Evolutionary conservation across 495 filamentous ascomycete species (phyloP).

Genomic region (Neurospora tetrasperma): DNA sequence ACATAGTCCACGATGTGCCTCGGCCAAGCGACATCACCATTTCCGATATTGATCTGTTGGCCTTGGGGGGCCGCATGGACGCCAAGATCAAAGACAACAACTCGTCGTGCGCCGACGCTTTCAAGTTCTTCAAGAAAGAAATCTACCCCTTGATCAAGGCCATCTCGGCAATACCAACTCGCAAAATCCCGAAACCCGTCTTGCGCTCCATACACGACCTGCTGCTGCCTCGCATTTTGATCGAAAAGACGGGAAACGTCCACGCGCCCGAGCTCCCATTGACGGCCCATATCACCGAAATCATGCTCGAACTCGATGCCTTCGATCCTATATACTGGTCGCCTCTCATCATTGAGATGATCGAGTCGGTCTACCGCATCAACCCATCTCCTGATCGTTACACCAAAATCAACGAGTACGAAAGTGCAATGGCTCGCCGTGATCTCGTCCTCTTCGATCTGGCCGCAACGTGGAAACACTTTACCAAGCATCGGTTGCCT

Average conservation of each 20-base stretch:
- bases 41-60: not conserved
- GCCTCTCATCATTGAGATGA: conserved; percentile 22
- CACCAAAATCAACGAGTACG: conserved; percentile 12
- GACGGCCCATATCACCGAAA: conserved; percentile 29
- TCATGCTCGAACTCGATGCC: conserved; percentile 23
- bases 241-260: conserved; percentile 25
- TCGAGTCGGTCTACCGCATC: conserved; percentile 23
- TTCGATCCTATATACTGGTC: conserved; percentile 24
- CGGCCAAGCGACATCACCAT: not conserved
- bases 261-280: conserved; percentile 25
- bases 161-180: not conserved
- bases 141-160: conserved; percentile 21
- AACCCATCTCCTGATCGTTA: conserved; percentile 15
- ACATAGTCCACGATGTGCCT: conserved; percentile 12
- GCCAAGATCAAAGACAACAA: not conserved
- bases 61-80: not conserved
- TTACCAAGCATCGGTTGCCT: conserved; percentile 21
- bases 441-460: conserved; percentile 30
- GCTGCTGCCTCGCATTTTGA: not conserved
- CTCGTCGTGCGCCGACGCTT: conserved; percentile 18
- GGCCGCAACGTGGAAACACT: conserved; percentile 29
- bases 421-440: conserved; percentile 18
- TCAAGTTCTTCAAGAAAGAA: conserved; percentile 29
- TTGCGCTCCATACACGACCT: not conserved
- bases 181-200: not conserved